phyloP scores from a whole-genome alignment of 352 stramenopile genomes.

The Globisporangium canariense region DNA sequence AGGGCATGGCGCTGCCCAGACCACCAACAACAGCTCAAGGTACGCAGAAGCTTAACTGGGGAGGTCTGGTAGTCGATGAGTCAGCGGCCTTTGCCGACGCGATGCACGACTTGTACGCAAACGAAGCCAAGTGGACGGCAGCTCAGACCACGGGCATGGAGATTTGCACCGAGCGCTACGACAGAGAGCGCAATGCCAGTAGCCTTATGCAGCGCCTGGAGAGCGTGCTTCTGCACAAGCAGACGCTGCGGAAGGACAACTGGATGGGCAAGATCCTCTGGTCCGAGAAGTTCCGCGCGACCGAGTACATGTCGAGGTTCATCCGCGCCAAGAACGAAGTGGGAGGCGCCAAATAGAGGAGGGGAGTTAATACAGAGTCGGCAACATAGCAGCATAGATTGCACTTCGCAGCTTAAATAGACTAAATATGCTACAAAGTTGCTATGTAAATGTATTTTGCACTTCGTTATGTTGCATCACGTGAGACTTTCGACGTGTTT shows the following conservation, averaged over 20 bases:
- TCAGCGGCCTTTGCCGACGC: conserved; percentile 36
- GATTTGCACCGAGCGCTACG: conserved; percentile 42
- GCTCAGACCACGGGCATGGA: conserved; percentile 28
- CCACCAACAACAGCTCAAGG: not conserved
- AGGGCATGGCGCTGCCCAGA: conserved; percentile 61
- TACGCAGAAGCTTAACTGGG: conserved; percentile 29
- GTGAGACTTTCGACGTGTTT: not conserved
- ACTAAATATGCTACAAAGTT: not conserved
- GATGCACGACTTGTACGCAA: conserved; percentile 43
- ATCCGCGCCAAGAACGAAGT: conserved; percentile 71
- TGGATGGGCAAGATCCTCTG: conserved; percentile 81
- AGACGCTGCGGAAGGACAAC: conserved; percentile 31
- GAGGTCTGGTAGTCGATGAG: conserved; percentile 47
- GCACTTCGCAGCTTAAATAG: not conserved
- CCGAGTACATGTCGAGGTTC: conserved; percentile 83
- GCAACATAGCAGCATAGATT: not conserved
- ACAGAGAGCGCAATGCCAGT: conserved; percentile 39
- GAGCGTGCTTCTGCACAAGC: conserved; percentile 28
- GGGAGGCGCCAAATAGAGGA: not conserved
- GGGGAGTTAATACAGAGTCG: not conserved
- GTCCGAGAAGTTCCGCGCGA: conserved; percentile 79
- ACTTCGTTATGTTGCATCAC: no score
- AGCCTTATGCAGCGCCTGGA: conserved; percentile 56
- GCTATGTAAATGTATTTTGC: not conserved
- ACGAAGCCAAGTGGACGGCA: conserved; percentile 34